phyloP scores from a whole-genome alignment of 2,329 filamentous ascomycete species.

The Eutypa lata region DNA sequence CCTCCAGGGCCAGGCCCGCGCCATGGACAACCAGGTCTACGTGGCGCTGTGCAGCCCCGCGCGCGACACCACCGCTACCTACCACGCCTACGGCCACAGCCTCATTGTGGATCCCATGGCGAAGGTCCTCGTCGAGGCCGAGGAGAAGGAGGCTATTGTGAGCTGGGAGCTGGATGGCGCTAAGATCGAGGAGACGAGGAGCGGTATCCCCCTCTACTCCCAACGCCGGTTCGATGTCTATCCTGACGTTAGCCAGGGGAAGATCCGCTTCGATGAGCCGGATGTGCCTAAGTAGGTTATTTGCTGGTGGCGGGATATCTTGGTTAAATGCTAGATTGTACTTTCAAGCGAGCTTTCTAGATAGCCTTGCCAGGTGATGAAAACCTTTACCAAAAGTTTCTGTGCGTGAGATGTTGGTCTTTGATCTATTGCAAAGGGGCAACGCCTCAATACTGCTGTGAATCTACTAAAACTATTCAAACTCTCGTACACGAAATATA shows the following conservation, averaged over 20 bases:
- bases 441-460: too few species aligned
- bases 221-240: constrained; percentile 96
- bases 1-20: constrained; percentile 75
- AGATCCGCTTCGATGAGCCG: constrained; percentile 34
- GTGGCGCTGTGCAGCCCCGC: constrained; percentile 91
- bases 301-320: too few species aligned
- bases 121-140: constrained; percentile 73
- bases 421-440: too few species aligned
- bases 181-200: constrained; percentile 71
- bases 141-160: constrained; percentile 73
- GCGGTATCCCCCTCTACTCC: constrained; percentile 76
- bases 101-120: constrained; percentile 87
- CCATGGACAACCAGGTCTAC: constrained; percentile 92
- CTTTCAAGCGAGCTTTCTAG: too few species aligned
- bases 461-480: too few species aligned
- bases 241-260: constrained; percentile 74
- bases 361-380: too few species aligned
- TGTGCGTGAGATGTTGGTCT: too few species aligned
- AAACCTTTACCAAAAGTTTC: too few species aligned
- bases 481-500: too few species aligned
- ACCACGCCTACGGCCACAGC: constrained; percentile 91
- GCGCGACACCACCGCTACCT: constrained; percentile 70
- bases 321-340: too few species aligned
- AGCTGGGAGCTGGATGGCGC: constrained; percentile 67
- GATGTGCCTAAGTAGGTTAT: constrained; percentile 6